Evolutionary conservation across 495 filamentous ascomycete genomes (phyloP), one percentile per base, ranked within the genome.

Genomic region (Lophium mytilinum): DNA sequence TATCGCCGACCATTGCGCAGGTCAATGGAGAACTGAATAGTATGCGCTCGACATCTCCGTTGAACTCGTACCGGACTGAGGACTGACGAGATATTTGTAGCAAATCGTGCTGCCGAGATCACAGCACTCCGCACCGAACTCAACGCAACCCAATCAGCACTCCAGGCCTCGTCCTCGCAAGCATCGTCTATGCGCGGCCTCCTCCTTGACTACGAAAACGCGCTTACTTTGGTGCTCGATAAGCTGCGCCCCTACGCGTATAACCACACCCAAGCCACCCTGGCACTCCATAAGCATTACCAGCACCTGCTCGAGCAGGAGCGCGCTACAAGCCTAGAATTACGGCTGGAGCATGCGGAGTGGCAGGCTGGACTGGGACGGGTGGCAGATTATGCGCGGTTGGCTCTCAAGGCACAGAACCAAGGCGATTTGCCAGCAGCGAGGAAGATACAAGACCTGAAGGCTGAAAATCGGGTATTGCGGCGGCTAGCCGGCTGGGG

Each of bases 201-300:
- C n/a, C 74, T 84, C 33, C 70, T 71, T 9, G 80, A 83, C 60
- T 85, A 83, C 65, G 80, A 83, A 51, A 65, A 71, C 52, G 72
- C 69, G 2, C 72, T 86, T 11, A 76, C 78, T 35, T 73, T 74
- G 5, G 78, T 83, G 66, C 77, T 83, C 15, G 78, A 83, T 41
- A 80, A 81, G 58, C 78, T 85, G 37, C 80, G 82, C 45, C 77
- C 77, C 49, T 84, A 83, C 66, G 79, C 77, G 55, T 80, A 78
- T 62, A 76, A 77, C 65, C 81, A 84, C 63, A 82, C 83, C 55
- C 75, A 78, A 68, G 73, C 81, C 52, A 80, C 74, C 58, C 69
- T 80, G 5, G 66, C 76, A 11, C 73, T 82, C 56, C 80, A 83
- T 52, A 72, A 72, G 53, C 80, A 84, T 67, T 86, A 84, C 69